Evolutionary conservation across 2,329 filamentous ascomycete species (phyloP).

Genomic region (Trichoderma koningiopsis): DNA sequence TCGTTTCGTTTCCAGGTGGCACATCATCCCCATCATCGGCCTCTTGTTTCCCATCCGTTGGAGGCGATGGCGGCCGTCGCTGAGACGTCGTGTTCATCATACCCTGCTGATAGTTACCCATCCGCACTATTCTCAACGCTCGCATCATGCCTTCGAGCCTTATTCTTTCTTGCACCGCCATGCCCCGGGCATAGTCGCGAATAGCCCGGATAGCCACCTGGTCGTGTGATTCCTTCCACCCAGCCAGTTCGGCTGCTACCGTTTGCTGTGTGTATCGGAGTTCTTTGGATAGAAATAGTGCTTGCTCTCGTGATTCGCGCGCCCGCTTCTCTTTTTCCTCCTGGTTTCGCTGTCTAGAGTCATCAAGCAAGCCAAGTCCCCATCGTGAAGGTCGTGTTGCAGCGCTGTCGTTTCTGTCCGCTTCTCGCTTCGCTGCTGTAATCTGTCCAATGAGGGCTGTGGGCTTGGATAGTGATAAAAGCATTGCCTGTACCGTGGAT

Average conservation of each 20-base stretch:
- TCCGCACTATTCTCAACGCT: conserved; percentile 66
- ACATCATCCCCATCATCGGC: conserved; percentile 7
- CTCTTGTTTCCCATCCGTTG: conserved; percentile 17
- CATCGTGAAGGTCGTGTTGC: conserved; percentile 75
- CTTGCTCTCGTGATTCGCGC: conserved; percentile 67
- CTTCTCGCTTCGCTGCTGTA: conserved; percentile 69
- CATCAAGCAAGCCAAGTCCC: conserved; percentile 82
- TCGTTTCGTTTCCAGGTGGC: conserved; percentile 11
- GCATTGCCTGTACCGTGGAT: conserved; percentile 78
- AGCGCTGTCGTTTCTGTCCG: conserved; percentile 76
- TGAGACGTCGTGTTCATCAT: neutral
- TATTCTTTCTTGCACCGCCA: conserved; percentile 78
- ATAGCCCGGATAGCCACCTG: conserved; percentile 74
- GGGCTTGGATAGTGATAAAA: conserved; percentile 77
- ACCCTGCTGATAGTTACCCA: conserved; percentile 23
- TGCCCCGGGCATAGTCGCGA: conserved; percentile 72
- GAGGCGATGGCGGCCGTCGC: conserved; percentile 15
- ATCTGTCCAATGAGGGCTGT: conserved; percentile 77
- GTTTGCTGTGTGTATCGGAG: conserved; percentile 90
- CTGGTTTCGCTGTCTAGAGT: conserved; percentile 78
- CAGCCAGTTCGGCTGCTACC: conserved; percentile 86
- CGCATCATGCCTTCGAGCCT: conserved; percentile 78
- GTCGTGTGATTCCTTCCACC: conserved; percentile 90
- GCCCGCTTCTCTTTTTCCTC: conserved; percentile 84
- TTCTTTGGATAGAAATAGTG: conserved; percentile 75